Evolutionary conservation across 2,329 filamentous ascomycete species (phyloP).

Genomic region (Xylariaceae sp.): DNA sequence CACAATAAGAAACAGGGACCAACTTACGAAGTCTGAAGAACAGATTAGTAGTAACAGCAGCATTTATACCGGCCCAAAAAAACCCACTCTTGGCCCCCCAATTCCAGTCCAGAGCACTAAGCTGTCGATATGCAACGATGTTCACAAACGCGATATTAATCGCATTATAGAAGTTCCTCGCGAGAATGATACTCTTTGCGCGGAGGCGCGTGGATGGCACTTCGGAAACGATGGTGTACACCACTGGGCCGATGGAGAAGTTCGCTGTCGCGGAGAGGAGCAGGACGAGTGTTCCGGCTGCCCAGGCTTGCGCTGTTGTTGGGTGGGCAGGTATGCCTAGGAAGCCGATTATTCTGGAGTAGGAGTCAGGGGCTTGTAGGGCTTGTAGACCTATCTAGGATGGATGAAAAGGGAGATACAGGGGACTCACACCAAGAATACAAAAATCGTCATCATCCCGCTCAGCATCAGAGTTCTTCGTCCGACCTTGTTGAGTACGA

Average conservation of each 20-base stretch:
- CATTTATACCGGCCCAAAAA: constrained; percentile 36
- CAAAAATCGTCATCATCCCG: constrained; percentile 38
- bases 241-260: constrained; percentile 43
- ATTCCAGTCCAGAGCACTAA: constrained; percentile 35
- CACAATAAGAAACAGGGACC: not conserved
- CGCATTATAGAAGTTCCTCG: constrained; percentile 41
- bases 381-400: too few species aligned
- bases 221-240: constrained; percentile 46
- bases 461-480: constrained; percentile 37
- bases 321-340: constrained; percentile 30
- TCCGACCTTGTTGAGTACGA: constrained; percentile 35
- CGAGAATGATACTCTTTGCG: constrained; percentile 43
- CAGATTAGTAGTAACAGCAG: constrained; percentile 39
- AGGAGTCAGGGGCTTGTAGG: not conserved
- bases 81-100: constrained; percentile 38
- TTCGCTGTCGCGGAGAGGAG: constrained; percentile 42
- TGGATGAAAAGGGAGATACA: constrained; percentile 9
- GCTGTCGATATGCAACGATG: constrained; percentile 34
- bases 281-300: constrained; percentile 40
- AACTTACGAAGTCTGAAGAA: constrained; percentile 42
- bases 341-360: constrained; percentile 28
- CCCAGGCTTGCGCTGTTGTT: constrained; percentile 39
- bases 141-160: constrained; percentile 39
- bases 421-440: constrained; percentile 35
- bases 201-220: constrained; percentile 42